phyloP scores from a whole-genome alignment of 2,329 filamentous ascomycete genomes.

The Aspergillus ruber region DNA sequence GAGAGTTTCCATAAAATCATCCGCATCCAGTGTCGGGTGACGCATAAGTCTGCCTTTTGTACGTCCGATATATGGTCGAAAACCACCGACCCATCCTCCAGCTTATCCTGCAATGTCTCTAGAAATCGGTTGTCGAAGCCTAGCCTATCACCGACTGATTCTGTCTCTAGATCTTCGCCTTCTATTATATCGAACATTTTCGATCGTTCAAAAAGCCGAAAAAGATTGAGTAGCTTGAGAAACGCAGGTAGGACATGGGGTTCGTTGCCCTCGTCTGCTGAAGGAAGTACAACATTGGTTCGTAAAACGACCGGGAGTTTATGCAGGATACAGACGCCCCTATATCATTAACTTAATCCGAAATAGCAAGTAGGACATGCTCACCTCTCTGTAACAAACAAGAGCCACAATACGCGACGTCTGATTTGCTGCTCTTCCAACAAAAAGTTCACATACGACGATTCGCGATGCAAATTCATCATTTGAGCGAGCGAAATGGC shows the following conservation, averaged over 20 bases:
- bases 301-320: slow-evolving; percentile 44
- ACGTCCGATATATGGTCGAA: slow-evolving; percentile 42
- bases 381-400: slow-evolving; percentile 43
- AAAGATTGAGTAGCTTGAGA: slow-evolving; percentile 44
- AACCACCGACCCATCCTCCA: slow-evolving; percentile 37
- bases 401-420: slow-evolving; percentile 42
- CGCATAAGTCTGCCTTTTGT: slow-evolving; percentile 45
- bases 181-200: slow-evolving; percentile 45
- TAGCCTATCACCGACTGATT: neutral
- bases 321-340: slow-evolving; percentile 47
- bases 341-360: slow-evolving; percentile 6
- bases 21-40: slow-evolving; percentile 48
- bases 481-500: slow-evolving; percentile 49
- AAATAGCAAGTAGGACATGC: neutral
- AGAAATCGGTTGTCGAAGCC: slow-evolving; percentile 25
- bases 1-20: slow-evolving; percentile 44
- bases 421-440: slow-evolving; percentile 41
- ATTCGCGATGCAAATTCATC: slow-evolving; percentile 42
- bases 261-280: slow-evolving; percentile 34
- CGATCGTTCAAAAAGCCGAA: slow-evolving; percentile 47
- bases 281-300: slow-evolving; percentile 34
- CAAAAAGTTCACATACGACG: slow-evolving; percentile 32
- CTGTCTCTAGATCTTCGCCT: slow-evolving; percentile 13
- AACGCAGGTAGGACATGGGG: slow-evolving; percentile 45
- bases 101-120: slow-evolving; percentile 34